phyloP scores from a whole-genome alignment of 176 grass and related monocot species.

The Aegilops sharonensis region DNA sequence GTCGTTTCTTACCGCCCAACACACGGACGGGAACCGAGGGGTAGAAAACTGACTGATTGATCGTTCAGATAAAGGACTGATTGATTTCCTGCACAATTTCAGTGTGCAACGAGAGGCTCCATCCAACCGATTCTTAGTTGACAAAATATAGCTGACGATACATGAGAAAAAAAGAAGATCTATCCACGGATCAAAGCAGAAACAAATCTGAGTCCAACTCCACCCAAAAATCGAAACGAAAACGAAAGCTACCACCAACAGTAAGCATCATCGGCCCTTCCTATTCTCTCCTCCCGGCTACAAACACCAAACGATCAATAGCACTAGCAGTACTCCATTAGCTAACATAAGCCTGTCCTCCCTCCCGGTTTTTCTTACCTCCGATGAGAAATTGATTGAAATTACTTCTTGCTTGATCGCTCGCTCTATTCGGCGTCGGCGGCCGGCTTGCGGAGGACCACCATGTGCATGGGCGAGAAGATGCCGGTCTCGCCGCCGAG shows the following conservation, averaged over 20 bases:
- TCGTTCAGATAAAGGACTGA: neutral
- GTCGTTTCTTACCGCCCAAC: neutral
- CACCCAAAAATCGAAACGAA: too few relatives aligned
- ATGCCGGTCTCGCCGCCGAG: constrained; percentile 83
- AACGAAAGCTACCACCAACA: too few relatives aligned
- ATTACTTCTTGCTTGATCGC: too few relatives aligned
- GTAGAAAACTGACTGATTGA: neutral
- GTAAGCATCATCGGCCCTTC: too few relatives aligned
- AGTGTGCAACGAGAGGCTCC: too few relatives aligned
- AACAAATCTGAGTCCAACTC: neutral
- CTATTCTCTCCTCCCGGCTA: too few relatives aligned
- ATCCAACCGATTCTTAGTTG: neutral
- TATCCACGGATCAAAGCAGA: neutral
- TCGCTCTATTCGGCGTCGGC: constrained; percentile 22
- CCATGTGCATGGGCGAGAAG: constrained; percentile 99
- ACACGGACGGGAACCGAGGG: neutral
- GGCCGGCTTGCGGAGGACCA: constrained; percentile 92
- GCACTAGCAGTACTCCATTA: too few relatives aligned
- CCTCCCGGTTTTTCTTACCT: too few relatives aligned
- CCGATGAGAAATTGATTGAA: too few relatives aligned
- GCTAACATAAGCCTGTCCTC: too few relatives aligned
- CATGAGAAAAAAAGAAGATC: neutral
- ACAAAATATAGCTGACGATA: neutral
- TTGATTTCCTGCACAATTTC: neutral
- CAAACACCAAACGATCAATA: too few relatives aligned